These are phyloP conservation scores for Cryptosporidium sp. DNA, from an alignment of 169 alveolate species.

Conservation along the genomic window DNA sequence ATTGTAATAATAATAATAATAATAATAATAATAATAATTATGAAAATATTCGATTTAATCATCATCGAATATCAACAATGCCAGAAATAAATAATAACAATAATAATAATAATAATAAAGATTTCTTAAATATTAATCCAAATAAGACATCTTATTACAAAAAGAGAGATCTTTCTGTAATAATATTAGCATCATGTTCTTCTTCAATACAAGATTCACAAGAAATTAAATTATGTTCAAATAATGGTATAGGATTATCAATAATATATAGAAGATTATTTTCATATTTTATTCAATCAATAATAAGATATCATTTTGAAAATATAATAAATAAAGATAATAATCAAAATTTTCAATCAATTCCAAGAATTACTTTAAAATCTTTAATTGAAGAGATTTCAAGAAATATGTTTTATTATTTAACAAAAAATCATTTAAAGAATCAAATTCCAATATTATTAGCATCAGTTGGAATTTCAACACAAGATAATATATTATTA, in stretches of 20 bases:
- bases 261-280: constrained; percentile 66
- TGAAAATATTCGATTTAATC: not conserved
- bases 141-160: not conserved
- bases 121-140: not conserved
- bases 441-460: constrained; percentile 35
- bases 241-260: constrained; percentile 50
- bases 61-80: constrained; percentile 1
- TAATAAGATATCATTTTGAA: constrained; percentile 5
- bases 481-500: not conserved
- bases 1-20: not conserved
- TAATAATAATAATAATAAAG: not conserved
- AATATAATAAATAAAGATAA: not conserved
- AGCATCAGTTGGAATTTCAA: constrained; percentile 30
- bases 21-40: not conserved
- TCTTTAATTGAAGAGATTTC: constrained; percentile 23
- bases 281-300: constrained; percentile 50
- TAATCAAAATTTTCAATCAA: not conserved
- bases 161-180: constrained; percentile 15
- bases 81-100: not conserved
- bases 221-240: constrained; percentile 49
- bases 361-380: constrained; percentile 32
- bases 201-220: constrained; percentile 15
- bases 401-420: constrained; percentile 5
- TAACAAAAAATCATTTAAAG: constrained; percentile 2
- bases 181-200: constrained; percentile 39